Base-by-base conservation (phyloP, 1,284 basidiomycete species). In the Peniophora sp. region DNA sequence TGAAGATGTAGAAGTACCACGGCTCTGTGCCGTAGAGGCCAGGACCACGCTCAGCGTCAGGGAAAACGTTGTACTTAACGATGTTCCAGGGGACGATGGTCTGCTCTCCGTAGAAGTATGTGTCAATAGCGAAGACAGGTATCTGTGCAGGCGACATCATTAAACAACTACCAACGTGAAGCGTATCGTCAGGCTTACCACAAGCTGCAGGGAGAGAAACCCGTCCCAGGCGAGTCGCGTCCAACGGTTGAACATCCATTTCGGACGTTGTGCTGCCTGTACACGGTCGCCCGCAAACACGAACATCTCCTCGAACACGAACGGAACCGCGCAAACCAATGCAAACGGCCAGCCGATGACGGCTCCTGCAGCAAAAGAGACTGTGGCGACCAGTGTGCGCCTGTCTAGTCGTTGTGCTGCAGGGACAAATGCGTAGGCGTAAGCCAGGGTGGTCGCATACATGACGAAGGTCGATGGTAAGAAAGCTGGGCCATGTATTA, bases 271-370 rank as follows among this genome's bases (percentile, higher is more conserved):
- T 27, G 73, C 68, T 0, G 79, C 65, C 1, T 77, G 65, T n/a
- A 92, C 81, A 43, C 74, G 72, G 61, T 95, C 91, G 5, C 78
- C 81, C 12, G 88, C 86, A 46, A 73, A 77, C 12, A 97, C 62
- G 62, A 94, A 87, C 16, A 98, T 71, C 65, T 98, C 92, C 65
- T 99, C 97, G 51, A 92, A 64, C 2, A 97, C 83, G 60, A 96
- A 97, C 0, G 97, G 97, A 12, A 96, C 65, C 0, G 91, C 82
- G 3, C 98, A 74, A 0, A 91, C 83, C 2, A 94, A 75, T 10
- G 90, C 79, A 65, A 98, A 99, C 1, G 97, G 97, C 97, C 97
- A 99, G 16, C 96, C 97, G 34, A 96, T 77, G 47, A 99, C 81
- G 2, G 86, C 92, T 2, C 92, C 95, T 2, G 84, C 65, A 1